phyloP scores from a whole-genome alignment of 2,329 filamentous ascomycete genomes.

The Beauveria caledonica region DNA sequence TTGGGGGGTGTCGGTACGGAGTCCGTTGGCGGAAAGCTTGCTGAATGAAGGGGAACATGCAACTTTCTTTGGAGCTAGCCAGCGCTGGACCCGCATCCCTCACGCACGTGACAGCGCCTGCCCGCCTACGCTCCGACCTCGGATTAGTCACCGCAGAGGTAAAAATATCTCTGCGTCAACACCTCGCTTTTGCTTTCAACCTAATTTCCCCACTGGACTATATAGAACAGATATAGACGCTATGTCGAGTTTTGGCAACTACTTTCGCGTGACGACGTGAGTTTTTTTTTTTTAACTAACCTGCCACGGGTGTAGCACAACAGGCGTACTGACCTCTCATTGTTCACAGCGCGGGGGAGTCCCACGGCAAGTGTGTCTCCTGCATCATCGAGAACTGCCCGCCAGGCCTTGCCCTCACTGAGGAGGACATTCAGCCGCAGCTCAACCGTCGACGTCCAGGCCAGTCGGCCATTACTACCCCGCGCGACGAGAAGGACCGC shows the following conservation, averaged over 20 bases:
- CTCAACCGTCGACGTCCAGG: conserved; percentile 85
- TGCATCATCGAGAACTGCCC: conserved; percentile 93
- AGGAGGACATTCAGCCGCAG: conserved; percentile 86
- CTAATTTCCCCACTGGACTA: not conserved
- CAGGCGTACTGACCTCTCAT: conserved; percentile 7
- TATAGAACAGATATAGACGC: conserved; percentile 11
- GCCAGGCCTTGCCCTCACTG: conserved; percentile 76
- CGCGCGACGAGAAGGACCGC: conserved; percentile 85
- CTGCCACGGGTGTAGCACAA: not conserved
- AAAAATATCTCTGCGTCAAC: conserved; percentile 1
- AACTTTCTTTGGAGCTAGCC: not conserved
- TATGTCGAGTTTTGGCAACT: conserved; percentile 79
- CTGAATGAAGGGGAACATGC: not conserved
- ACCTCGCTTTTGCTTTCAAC: not conserved
- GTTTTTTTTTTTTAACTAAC: conserved; percentile 26
- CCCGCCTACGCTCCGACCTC: not conserved
- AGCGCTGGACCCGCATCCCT: not conserved
- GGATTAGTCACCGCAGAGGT: conserved; percentile 6
- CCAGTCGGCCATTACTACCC: conserved; percentile 83
- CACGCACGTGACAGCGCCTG: not conserved
- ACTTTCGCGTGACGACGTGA: conserved; percentile 76
- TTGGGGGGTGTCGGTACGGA: too few relatives aligned
- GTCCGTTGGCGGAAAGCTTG: too few relatives aligned
- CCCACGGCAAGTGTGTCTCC: conserved; percentile 85
- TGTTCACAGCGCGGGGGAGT: conserved; percentile 43